phyloP scores from a whole-genome alignment of 768 basidiomycete genomes.

The Lactifluus piperatus region DNA sequence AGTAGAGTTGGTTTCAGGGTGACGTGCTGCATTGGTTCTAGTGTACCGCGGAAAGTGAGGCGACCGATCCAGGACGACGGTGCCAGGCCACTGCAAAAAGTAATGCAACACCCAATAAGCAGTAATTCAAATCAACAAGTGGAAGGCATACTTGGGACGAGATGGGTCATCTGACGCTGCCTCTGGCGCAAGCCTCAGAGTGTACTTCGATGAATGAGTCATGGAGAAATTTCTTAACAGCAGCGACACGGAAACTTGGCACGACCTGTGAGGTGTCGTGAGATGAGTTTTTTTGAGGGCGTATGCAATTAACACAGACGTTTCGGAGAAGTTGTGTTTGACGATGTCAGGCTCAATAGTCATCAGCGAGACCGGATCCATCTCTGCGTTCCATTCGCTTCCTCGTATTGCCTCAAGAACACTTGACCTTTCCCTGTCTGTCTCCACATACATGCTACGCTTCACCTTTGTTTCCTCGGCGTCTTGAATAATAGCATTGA shows the following conservation, averaged over 20 bases:
- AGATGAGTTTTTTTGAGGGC: neutral
- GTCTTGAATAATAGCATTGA: constrained; percentile 52
- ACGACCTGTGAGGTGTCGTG: constrained; percentile 36
- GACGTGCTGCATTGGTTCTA: constrained; percentile 41
- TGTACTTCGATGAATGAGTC: constrained; percentile 48
- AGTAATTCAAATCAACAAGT: neutral
- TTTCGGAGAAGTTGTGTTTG: constrained; percentile 57
- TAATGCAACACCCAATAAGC: neutral
- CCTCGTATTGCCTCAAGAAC: constrained; percentile 57
- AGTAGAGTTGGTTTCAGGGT: constrained; percentile 46
- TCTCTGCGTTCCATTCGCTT: constrained; percentile 73
- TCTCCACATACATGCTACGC: constrained; percentile 89
- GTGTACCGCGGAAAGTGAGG: constrained; percentile 52
- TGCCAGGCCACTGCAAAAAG: constrained; percentile 31
- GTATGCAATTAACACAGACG: constrained; percentile 35
- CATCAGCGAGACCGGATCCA: constrained; percentile 55
- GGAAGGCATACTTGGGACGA: constrained; percentile 16
- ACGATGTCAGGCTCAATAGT: constrained; percentile 35
- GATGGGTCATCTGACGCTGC: constrained; percentile 20
- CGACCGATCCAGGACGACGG: constrained; percentile 55
- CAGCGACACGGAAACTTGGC: constrained; percentile 44
- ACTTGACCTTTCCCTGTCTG: constrained; percentile 59
- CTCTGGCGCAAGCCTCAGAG: constrained; percentile 38
- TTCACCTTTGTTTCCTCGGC: constrained; percentile 57
- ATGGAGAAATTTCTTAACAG: constrained; percentile 65